A percentile compares a stretch with the other conserved stretches of the same genome.
These are phyloP conservation scores for Fistulinella staudtii DNA, from an alignment of 1,284 basidiomycete genomes.

Conservation along the genomic window DNA sequence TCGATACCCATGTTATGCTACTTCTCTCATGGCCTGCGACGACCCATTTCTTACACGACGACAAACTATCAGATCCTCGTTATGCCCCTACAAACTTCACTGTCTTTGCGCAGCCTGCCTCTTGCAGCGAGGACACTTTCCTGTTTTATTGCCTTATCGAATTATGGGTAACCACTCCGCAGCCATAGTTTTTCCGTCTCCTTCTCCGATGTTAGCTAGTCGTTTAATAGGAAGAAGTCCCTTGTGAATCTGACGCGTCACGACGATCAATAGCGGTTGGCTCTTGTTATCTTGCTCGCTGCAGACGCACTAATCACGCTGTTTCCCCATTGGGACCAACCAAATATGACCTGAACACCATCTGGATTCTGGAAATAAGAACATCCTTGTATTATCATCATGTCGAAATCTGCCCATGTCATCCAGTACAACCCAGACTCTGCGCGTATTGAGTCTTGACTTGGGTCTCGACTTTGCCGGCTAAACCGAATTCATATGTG, in stretches of 20 bases:
- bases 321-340: no score
- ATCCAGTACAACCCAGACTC: no score
- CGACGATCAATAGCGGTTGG: constrained; percentile 12
- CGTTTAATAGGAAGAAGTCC: constrained; percentile 36
- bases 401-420: no score
- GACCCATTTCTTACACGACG: constrained; percentile 31
- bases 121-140: constrained; percentile 17
- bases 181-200: constrained; percentile 14
- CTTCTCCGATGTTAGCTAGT: constrained; percentile 17
- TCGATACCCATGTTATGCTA: constrained; percentile 37
- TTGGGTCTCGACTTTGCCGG: no score
- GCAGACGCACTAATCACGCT: no score
- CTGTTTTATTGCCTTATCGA: constrained; percentile 16
- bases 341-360: no score
- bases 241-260: constrained; percentile 20
- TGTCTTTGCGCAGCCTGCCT: constrained; percentile 22
- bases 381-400: no score
- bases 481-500: no score
- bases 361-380: no score
- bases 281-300: no score
- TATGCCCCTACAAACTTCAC: constrained; percentile 25
- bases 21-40: constrained; percentile 33
- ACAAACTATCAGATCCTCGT: constrained; percentile 34
- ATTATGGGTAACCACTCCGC: constrained; percentile 14
- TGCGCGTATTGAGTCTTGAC: no score